Base-by-base conservation (phyloP, 345 rosid genomes). In the Gossypium turneri region DNA sequence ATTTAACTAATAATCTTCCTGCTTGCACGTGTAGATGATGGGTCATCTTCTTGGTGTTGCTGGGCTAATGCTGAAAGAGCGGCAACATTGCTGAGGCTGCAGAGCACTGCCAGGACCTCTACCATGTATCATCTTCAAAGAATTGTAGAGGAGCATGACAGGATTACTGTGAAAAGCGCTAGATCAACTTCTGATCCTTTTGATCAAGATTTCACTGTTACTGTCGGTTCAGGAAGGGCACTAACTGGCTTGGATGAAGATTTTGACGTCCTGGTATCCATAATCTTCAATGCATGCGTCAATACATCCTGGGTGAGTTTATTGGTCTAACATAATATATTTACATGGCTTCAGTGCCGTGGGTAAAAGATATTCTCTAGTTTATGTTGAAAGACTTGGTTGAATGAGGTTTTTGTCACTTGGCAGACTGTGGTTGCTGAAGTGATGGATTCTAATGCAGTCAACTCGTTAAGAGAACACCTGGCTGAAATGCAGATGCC, bases 51-150 rank as follows among this genome's bases (percentile, higher is more conserved):
- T 44, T 92, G 84, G 78, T 86, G 77, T 79, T 91, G 98, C 82
- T 92, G 98, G 98, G 87, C 90, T 19, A 79, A 84, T 82, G 88
- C 85, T 78, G 85, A 86, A 78, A 85, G 82, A 80, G 98, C 97
- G 11, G 92, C 83, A 53, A 82, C 85, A 67, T 75, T 94, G 76
- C 81, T 94, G 52, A 85, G 93, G 85, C 85, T 94, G 78, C 84
- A 78, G 67, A 78, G 69, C n/a, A 55, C 45, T 78, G 65, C 45
- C 19, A 61, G 75, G 86, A 56, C 59, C 77, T 76, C 87, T 63
- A 58, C 75, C 58, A 79, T 79, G 63, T 63, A 77, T 84, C 89
- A 86, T 81, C 87, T 94, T 29, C 81, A 78, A 70, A 87, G 85
- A 75, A 79, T 94, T 59, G 71, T 94, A 64, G 77, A 81, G 78